Evolutionary conservation across 1,284 basidiomycete genomes (phyloP), one percentile per base, ranked within the genome.

Genomic region (Fistulina hepatica): DNA sequence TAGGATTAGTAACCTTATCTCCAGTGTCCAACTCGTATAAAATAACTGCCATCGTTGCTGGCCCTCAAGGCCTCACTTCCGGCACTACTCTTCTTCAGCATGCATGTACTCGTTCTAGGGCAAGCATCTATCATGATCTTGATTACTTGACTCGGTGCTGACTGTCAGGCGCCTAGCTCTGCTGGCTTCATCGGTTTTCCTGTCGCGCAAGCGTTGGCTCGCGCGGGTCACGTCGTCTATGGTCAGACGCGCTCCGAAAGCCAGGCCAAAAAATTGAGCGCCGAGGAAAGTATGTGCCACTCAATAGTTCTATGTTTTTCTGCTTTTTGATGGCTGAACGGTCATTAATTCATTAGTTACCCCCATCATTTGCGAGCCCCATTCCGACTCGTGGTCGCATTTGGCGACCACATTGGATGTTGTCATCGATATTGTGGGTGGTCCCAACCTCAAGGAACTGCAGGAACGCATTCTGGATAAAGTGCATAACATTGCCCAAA

Each of bases 221-320:
- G 71, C n/a, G 64, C 63, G 0, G 72, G 72, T 0, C 69, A 75
- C 44, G 58, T 63, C 19, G 71, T 73, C 4, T 71, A 68, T 40
- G 71, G 71, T 16, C 54, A 61, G 10, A 69, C 68, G 0, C 64
- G 72, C 23, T 62, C 59, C 4, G 54, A 58, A 6, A 49, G 44
- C 5, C 64, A 64, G 38, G 61, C 57, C 1, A 60, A 61, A 33
- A 42, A 49, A 28, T 57, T 73, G 2, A 57, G 59, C 2, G 56
- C 58, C 10, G 61, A 69, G 48, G 71, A 73, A 53, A 69, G 64
- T 65, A 33, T 40, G 58, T 53, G 4, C 33, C 23, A 28, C 19
- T 22, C 33, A 12, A 17, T 17, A 2, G 34, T 20, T 12, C 2
- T 16, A 16, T 23, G 12, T 30, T 15, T n/a, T 32, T 11, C 12